phyloP scores from a whole-genome alignment of 495 filamentous ascomycete species.

The Neurospora pannonica region DNA sequence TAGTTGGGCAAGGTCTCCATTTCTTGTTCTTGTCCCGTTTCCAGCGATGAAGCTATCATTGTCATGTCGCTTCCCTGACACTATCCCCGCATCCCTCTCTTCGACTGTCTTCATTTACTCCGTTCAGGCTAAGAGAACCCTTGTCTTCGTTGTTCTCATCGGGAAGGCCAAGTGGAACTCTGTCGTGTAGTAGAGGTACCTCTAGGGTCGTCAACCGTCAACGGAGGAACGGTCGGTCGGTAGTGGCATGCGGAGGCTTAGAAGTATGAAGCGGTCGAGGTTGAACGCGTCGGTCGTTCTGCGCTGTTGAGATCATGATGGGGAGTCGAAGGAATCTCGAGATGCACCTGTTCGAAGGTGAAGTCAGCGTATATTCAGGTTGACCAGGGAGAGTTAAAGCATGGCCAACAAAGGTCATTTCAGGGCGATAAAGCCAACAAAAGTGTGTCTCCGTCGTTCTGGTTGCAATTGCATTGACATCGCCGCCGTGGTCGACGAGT shows the following conservation, averaged over 20 bases:
- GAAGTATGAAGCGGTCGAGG: accelerated
- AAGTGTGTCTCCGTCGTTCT: background rate
- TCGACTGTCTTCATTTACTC: background rate
- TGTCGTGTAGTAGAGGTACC: background rate
- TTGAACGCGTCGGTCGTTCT: background rate
- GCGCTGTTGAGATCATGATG: background rate
- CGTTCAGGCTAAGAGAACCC: background rate
- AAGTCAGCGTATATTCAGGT: background rate
- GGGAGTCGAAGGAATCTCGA: background rate
- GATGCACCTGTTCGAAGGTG: background rate
- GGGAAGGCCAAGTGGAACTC: background rate
- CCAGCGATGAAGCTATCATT: no score
- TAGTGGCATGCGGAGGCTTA: background rate
- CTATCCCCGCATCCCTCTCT: no score
- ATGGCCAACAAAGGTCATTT: background rate
- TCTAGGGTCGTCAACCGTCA: background rate
- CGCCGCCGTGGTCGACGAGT: background rate
- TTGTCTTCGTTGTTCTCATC: background rate
- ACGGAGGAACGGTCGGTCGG: background rate
- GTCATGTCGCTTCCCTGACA: no score
- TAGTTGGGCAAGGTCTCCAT: no score
- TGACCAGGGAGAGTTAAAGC: background rate
- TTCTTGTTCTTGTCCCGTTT: background rate
- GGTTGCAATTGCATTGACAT: background rate
- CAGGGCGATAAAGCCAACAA: accelerated